Base-by-base conservation (phyloP, 495 filamentous ascomycete genomes). In the Venustampulla echinocandica region DNA sequence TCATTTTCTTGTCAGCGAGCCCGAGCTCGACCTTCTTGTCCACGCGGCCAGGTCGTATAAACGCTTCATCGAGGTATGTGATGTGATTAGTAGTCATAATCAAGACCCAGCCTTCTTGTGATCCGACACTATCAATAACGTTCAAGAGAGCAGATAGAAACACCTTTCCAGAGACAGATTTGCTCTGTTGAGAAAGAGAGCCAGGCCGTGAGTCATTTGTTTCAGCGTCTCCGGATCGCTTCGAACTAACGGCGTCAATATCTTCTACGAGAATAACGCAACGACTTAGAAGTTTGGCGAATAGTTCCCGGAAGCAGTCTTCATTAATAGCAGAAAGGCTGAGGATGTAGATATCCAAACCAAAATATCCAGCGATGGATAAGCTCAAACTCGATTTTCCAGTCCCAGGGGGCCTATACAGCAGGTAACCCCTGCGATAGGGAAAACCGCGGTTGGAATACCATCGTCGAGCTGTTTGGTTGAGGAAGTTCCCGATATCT, bases 391-490 rank as follows among this genome's bases (percentile, higher is more conserved):
- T 74, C 21, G 66, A 70, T 54, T 80, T 80, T 18, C 76, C 76
- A 7, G 65, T 96, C 57, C 90, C 90, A 6, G 90, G 90, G 17
- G 90, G 88, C 22, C 90, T 90, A 42, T 88, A 81, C 10, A 96
- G 72, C 51, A 96, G 81, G 41, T 92, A 93, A 50, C 86, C 86
- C 27, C 90, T 80, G 33, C 90, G 88, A 40, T 83, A 85, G 0
- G 35, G 46, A 44, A 30, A 46, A 23, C 19, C 47, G 15, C 44
- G 32, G 18, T 47, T 20, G 44, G 22, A 38, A 40, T 47, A 47
- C 44, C 44, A 47, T 25, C 20, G 3, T 40, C 15, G 20, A 13
- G 44, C 7, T 47, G 34, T 20, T 40, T 4, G 34, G 44, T 47
- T 18, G 6, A 47, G 35, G 34, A 39, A 47, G 4, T 40, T 22